Evolutionary conservation across 75 land plant genomes (phyloP), one percentile per base, ranked within the genome.

Genomic region (Selaginella tamariscina): DNA sequence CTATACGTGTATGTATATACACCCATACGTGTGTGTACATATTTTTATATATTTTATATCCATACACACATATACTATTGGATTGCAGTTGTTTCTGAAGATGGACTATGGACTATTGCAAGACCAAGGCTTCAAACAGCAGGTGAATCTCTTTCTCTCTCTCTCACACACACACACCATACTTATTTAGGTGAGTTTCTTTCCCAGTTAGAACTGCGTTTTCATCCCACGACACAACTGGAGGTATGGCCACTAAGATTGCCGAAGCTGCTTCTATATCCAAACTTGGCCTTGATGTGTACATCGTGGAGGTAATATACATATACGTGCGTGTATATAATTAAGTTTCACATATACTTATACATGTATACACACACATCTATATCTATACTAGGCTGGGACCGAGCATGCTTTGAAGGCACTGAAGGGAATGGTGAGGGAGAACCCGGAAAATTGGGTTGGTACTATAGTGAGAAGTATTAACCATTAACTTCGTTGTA

Each of bases 171-270:
- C n/a, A n/a, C n/a, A n/a, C n/a, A n/a, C n/a, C n/a, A n/a, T n/a
- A n/a, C n/a, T n/a, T n/a, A n/a, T n/a, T n/a, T n/a, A n/a, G n/a
- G n/a, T n/a, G n/a, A n/a, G n/a, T n/a, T n/a, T 39, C 49, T 5
- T 15, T 39, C 15, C 15, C 78, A 85, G 95, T 93, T 54, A 77
- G 86, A 64, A 84, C 78, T 28, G 76, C 77, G 1, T 80, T 78
- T 15, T 87, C 88, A 31, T 73, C 91, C 24, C 98, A 94, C 74
- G 96, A 94, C 69, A 94, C 98, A 64, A 94, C 98, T 63, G 98
- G 98, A 31, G 98, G 98, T 31, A 94, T 94, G 98, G 79, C 69
- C 62, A 82, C 88, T 28, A 94, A 94, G 65, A 87, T 94, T 62
- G 54, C 81, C n/a, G 98, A 94, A 79, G 98, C 98, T 67, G 98